These are phyloP conservation scores for Stagonosporopsis chrysanthemi DNA, from an alignment of 2,329 filamentous ascomycete genomes.

Conservation along the genomic window DNA sequence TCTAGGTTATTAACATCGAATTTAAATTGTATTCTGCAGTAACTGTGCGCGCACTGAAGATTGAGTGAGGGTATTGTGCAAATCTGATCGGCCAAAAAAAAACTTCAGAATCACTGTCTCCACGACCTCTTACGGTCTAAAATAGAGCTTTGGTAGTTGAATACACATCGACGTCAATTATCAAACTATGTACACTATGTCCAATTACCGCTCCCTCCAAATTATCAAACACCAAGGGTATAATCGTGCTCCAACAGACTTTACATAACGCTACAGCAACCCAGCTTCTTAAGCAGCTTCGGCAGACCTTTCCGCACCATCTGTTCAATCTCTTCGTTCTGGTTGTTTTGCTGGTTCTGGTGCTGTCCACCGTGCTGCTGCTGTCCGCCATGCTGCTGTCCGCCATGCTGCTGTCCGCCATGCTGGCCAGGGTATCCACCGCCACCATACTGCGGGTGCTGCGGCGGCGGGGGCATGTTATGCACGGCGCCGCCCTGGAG, in stretches of 20 bases:
- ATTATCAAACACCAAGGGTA: constrained; percentile 15
- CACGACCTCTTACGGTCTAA: background rate
- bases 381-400: constrained; percentile 47
- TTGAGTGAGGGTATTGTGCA: too few species aligned
- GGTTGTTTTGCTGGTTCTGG: constrained; percentile 51
- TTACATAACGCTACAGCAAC: constrained; percentile 79
- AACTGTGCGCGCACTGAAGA: too few species aligned
- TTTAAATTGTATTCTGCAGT: too few species aligned
- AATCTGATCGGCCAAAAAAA: too few species aligned
- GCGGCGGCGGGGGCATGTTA: constrained; percentile 49
- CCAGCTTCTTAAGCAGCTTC: constrained; percentile 67
- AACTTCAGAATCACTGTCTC: too few species aligned
- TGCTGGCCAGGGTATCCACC: constrained; percentile 51
- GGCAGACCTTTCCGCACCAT: constrained; percentile 68
- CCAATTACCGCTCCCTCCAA: background rate
- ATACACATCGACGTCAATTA: background rate
- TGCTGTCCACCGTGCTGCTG: constrained; percentile 44
- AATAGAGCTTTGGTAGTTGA: background rate
- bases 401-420: constrained; percentile 42
- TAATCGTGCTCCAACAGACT: constrained; percentile 9
- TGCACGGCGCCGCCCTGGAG: constrained; percentile 72
- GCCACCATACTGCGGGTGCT: constrained; percentile 48
- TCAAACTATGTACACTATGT: constrained; percentile 1
- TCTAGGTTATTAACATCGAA: too few species aligned
- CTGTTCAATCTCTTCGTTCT: constrained; percentile 65